Percentiles rank a stretch among this genome's conserved stretches.
These are phyloP conservation scores for Talaromyces amestolkiae DNA, from an alignment of 2,329 filamentous ascomycete species.

Conservation along the genomic window DNA sequence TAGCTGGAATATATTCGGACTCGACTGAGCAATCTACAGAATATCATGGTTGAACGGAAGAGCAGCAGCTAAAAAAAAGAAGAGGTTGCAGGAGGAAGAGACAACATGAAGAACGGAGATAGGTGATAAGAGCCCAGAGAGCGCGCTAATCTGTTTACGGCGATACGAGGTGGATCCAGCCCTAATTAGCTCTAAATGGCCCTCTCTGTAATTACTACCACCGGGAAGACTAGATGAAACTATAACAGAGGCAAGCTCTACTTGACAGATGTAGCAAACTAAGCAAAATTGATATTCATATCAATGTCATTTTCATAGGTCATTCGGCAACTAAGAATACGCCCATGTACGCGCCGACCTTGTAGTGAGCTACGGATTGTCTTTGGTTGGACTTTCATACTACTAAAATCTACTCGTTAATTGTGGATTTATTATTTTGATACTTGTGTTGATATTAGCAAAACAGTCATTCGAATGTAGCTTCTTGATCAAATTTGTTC, in stretches of 20 bases:
- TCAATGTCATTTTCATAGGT: too few relatives aligned
- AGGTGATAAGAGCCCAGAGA: neutral
- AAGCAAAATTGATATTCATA: too few relatives aligned
- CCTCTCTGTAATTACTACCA: neutral
- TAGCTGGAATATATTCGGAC: neutral
- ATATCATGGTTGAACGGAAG: neutral
- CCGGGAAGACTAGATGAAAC: neutral
- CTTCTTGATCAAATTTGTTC: neutral
- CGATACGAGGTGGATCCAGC: slow-evolving; percentile 4
- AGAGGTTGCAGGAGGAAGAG: neutral
- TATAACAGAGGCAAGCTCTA: too few relatives aligned
- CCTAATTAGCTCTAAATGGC: neutral
- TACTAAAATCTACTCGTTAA: neutral
- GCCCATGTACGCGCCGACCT: too few relatives aligned
- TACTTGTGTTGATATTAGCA: neutral
- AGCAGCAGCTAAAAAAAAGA: neutral
- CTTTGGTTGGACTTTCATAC: neutral
- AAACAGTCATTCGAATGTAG: neutral
- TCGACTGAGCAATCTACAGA: neutral
- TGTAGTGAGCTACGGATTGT: too few relatives aligned
- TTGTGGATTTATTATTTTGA: neutral
- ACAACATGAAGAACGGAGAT: neutral
- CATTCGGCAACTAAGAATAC: too few relatives aligned
- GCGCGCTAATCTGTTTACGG: neutral
- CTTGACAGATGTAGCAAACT: too few relatives aligned